phyloP scores from a whole-genome alignment of 345 rosid species.

The Anastatica hierochuntica region DNA sequence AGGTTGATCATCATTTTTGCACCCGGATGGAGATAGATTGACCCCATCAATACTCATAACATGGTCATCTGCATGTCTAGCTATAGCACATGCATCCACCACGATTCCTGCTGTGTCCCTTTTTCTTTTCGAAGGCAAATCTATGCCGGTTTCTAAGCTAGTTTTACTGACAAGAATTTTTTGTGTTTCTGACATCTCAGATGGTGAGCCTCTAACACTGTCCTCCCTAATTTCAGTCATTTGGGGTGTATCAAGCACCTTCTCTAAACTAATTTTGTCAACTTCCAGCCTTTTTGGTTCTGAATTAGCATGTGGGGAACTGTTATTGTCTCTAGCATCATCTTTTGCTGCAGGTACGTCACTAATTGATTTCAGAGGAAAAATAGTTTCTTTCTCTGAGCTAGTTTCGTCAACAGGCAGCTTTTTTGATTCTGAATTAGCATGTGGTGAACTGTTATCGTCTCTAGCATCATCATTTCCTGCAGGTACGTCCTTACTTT shows the following conservation, averaged over 20 bases:
- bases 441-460: conserved; percentile 1
- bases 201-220: background rate
- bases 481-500: conserved; percentile 14
- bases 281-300: conserved; percentile 5
- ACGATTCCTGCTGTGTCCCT: conserved; percentile 22
- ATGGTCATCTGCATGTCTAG: conserved; percentile 22
- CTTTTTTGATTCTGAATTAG: conserved; percentile 1
- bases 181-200: conserved; percentile 17
- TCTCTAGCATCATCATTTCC: conserved; percentile 26
- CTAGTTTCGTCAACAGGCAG: background rate
- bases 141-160: conserved; percentile 25
- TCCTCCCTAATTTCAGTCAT: background rate
- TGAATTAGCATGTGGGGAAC: background rate
- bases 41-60: conserved; percentile 15
- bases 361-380: background rate
- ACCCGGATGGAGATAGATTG: conserved; percentile 19
- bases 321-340: conserved; percentile 20
- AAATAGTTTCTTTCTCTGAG: conserved; percentile 5
- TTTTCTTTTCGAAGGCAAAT: conserved; percentile 32
- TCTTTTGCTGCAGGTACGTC: background rate
- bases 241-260: conserved; percentile 9
- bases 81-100: conserved; percentile 28
- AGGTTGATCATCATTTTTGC: conserved; percentile 11
- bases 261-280: conserved; percentile 2
- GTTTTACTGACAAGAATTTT: conserved; percentile 22